Percentiles rank a stretch among this genome's conserved stretches.
Evolutionary conservation across 257 asterid genomes (phyloP).

Genomic region (Solanum commersonii): DNA sequence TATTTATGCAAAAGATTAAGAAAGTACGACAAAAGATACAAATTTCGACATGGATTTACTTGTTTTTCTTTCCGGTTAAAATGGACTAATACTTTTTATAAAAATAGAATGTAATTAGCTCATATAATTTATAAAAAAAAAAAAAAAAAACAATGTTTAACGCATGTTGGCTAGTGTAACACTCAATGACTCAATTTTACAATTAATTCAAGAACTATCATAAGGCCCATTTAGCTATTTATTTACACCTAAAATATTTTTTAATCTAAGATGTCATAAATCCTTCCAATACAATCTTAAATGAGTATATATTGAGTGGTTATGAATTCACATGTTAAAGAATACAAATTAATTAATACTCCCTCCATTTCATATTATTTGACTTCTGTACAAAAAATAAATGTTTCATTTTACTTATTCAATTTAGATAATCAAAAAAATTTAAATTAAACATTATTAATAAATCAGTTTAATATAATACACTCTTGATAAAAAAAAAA

Average conservation of each 20-base stretch:
- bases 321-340: not conserved
- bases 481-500: no score
- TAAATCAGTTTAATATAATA: no score
- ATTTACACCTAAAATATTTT: not conserved
- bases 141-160: accelerated
- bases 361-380: no score
- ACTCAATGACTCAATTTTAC: no score
- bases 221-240: not conserved
- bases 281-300: not conserved
- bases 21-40: not conserved
- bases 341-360: not conserved
- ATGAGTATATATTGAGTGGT: not conserved
- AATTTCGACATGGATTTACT: not conserved
- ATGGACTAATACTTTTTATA: no score
- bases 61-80: no score
- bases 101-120: no score
- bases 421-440: no score
- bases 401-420: no score
- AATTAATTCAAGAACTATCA: not conserved
- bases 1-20: not conserved
- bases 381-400: no score
- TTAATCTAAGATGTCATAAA: not conserved
- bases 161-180: not conserved
- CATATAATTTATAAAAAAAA: no score
- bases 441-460: no score